Percentiles rank a stretch among this genome's conserved stretches.
These are phyloP conservation scores for Gossypium sturtianum DNA, from an alignment of 345 rosid genomes.

Conservation along the genomic window DNA sequence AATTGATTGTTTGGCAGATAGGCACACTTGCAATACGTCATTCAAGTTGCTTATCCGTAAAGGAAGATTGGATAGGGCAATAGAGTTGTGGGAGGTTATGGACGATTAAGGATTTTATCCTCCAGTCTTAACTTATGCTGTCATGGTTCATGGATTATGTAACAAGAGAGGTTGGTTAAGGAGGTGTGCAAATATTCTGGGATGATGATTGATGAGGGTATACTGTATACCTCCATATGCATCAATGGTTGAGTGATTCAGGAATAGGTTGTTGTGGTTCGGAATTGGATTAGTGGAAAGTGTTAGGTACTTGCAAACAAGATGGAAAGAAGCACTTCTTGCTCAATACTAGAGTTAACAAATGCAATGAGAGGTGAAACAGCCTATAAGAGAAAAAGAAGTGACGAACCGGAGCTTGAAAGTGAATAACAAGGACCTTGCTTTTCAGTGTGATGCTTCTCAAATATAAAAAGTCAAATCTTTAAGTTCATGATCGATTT, in stretches of 20 bases:
- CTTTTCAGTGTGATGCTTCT: background rate
- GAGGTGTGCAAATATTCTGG: constrained; percentile 81
- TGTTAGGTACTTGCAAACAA: constrained; percentile 55
- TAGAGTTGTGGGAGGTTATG: constrained; percentile 71
- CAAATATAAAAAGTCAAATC: background rate
- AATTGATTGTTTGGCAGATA: constrained; percentile 44
- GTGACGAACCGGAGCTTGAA: constrained; percentile 30
- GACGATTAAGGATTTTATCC: constrained; percentile 58
- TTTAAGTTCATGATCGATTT: background rate
- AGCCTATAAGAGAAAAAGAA: constrained; percentile 19
- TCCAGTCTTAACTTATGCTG: constrained; percentile 64
- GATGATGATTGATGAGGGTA: constrained; percentile 83
- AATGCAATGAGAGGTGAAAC: constrained; percentile 56
- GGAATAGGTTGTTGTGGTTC: constrained; percentile 49
- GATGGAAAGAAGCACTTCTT: constrained; percentile 65
- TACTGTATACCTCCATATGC: constrained; percentile 55
- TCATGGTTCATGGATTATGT: constrained; percentile 34
- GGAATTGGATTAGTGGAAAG: constrained; percentile 42
- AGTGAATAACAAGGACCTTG: constrained; percentile 23
- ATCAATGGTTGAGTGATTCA: constrained; percentile 64
- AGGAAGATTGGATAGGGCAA: constrained; percentile 72
- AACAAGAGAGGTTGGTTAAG: constrained; percentile 48
- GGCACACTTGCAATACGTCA: constrained; percentile 74
- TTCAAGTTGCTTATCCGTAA: constrained; percentile 61
- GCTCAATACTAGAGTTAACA: constrained; percentile 58